These are phyloP conservation scores for Monosporascus ibericus DNA, from an alignment of 2,329 filamentous ascomycete species.

Conservation along the genomic window DNA sequence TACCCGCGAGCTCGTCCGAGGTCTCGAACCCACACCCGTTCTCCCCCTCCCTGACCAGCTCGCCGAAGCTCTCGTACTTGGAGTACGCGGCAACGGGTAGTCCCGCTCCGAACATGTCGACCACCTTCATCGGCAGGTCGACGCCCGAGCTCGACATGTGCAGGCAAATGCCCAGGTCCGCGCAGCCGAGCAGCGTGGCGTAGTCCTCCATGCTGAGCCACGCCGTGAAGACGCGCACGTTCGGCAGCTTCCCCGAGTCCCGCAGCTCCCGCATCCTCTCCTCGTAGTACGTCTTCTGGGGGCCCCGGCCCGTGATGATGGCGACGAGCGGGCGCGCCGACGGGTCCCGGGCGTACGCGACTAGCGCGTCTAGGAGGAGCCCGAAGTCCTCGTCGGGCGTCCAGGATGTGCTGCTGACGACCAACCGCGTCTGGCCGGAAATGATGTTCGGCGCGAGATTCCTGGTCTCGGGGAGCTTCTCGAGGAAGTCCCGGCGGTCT, in stretches of 20 bases:
- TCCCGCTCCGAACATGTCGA: slow-evolving; percentile 97
- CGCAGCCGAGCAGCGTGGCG: slow-evolving; percentile 72
- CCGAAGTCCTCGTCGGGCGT: slow-evolving; percentile 95
- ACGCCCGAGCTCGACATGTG: slow-evolving; percentile 93
- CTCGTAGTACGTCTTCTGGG: slow-evolving; percentile 72
- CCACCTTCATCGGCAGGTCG: slow-evolving; percentile 97
- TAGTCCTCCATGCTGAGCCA: slow-evolving; percentile 86
- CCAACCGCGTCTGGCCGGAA: slow-evolving; percentile 54
- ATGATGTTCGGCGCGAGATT: slow-evolving; percentile 53
- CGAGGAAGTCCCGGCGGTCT: slow-evolving; percentile 55
- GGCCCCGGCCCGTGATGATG: slow-evolving; percentile 92
- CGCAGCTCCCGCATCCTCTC: slow-evolving; percentile 57
- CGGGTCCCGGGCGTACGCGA: slow-evolving; percentile 56
- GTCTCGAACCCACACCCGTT: slow-evolving; percentile 85
- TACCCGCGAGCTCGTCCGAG: slow-evolving; percentile 55
- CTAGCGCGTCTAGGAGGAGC: slow-evolving; percentile 75
- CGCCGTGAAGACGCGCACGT: slow-evolving; percentile 69
- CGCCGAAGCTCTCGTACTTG: slow-evolving; percentile 79
- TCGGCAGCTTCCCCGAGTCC: slow-evolving; percentile 55
- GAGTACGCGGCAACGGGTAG: slow-evolving; percentile 85
- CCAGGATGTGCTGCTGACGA: slow-evolving; percentile 96
- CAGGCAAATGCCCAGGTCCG: slow-evolving; percentile 84
- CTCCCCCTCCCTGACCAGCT: slow-evolving; percentile 79
- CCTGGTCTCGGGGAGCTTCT: slow-evolving; percentile 57
- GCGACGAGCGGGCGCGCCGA: slow-evolving; percentile 63